Base-by-base conservation (phyloP, 2,329 filamentous ascomycete genomes). In the Clonostachys sp. region DNA sequence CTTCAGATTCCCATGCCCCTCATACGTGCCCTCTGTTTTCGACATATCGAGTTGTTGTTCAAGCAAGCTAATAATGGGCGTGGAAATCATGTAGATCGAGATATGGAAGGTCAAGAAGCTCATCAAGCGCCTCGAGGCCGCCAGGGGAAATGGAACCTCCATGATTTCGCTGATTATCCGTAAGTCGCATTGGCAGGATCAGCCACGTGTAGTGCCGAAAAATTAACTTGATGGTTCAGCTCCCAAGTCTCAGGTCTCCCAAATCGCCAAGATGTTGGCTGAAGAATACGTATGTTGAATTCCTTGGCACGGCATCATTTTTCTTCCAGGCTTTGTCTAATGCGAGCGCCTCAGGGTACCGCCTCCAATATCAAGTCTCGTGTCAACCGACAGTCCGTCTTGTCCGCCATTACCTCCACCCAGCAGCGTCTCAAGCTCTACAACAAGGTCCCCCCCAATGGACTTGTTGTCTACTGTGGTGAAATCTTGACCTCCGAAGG, bases 81-180 rank as follows among this genome's bases (percentile, higher is more conserved):
- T 39, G 36, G 14, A 18, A n/a, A n/a, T 18, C 35, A 42, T 42
- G 57, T 57, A 83, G 80, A 86, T 86, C 62, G 83, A 86, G 73
- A 86, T 86, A 76, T 91, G 87, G 89, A 96, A 99, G 86, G 91
- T 99, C 66, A 99, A 99, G 83, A 99, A 99, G 80, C 79, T 99
- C 66, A 96, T 99, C 76, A 99, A 97, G 77, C 89, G 94, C 62
- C 89, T 99, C 61, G 94, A 97, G 73, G 88, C 90, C 53, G 95
- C 95, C 59, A 83, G 95, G 68, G 94, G 94, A 68, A 99, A 99
- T 83, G 94, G 94, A 75, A 99, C 94, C 55, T 92, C 87, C 77
- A 99, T 99, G 94, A 99, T 99, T 73, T 97, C 92, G 55, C 83
- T 99, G 72, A 96, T 99, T 62, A 97, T 99, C 65, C 94, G 90